Conservation (phyloP, 2,329 filamentous ascomycete species). For the Epichloe sylvatica region DNA sequence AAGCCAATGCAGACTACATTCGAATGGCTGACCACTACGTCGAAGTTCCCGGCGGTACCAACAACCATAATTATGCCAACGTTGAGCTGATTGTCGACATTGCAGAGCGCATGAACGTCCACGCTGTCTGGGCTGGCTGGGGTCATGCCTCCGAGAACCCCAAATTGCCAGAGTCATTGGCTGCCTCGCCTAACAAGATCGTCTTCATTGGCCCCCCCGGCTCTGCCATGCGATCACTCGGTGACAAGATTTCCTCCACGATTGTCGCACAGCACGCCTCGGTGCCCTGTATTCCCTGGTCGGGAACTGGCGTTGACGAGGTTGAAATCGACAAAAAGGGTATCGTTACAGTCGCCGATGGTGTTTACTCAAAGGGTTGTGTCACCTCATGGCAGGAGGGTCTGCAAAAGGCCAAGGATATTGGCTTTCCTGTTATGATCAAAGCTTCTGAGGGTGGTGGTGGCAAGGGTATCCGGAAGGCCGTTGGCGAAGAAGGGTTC, state of each 20-base stretch:
- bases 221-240: constrained; percentile 95
- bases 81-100: constrained; percentile 98
- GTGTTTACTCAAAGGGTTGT: constrained; percentile 80
- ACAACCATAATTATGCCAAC: constrained; percentile 99
- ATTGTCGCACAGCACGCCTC: constrained; percentile 95
- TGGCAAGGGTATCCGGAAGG: constrained; percentile 98
- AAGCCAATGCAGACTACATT: constrained; percentile 97
- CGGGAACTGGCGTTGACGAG: constrained; percentile 75
- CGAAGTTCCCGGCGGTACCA: constrained; percentile 94
- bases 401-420: constrained; percentile 69
- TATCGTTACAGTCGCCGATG: constrained; percentile 82
- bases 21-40: constrained; percentile 99
- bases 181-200: constrained; percentile 94
- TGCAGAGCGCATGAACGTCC: constrained; percentile 94
- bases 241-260: constrained; percentile 98
- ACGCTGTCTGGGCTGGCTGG: constrained; percentile 99
- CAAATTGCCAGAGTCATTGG: constrained; percentile 87
- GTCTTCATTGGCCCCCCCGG: constrained; percentile 97
- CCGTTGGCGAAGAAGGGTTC: constrained; percentile 72
- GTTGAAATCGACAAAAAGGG: constrained; percentile 67
- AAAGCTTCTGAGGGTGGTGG: constrained; percentile 99
- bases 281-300: constrained; percentile 99
- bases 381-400: constrained; percentile 83
- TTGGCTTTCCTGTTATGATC: constrained; percentile 98
- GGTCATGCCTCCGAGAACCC: constrained; percentile 98